Percentiles rank a stretch among this genome's conserved stretches.
Evolutionary conservation across 2,329 filamentous ascomycete species (phyloP).

Genomic region (Dactylellina cionopaga): DNA sequence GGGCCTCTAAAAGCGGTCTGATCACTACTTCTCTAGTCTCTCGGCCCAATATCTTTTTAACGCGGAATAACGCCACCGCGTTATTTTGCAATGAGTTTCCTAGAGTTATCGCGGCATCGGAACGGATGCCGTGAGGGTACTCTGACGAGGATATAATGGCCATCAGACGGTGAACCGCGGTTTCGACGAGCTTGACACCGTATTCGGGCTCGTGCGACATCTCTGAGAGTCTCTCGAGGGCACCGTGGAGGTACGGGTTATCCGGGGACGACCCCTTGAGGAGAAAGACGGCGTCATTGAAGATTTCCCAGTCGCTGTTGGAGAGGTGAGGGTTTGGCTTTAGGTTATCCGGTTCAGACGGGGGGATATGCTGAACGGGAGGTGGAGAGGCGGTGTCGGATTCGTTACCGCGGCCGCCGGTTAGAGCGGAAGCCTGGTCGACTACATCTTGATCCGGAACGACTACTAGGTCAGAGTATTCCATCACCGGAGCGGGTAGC

Average conservation of each 20-base stretch:
- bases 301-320: slow-evolving; percentile 62
- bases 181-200: slow-evolving; percentile 71
- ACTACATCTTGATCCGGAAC: slow-evolving; percentile 63
- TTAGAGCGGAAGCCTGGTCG: slow-evolving; percentile 47
- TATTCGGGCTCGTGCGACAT: slow-evolving; percentile 76
- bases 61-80: slow-evolving; percentile 66
- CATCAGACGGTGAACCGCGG: slow-evolving; percentile 68
- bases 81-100: slow-evolving; percentile 73
- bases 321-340: slow-evolving; percentile 58
- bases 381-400: slow-evolving; percentile 48
- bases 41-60: slow-evolving; percentile 55
- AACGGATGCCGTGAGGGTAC: slow-evolving; percentile 56
- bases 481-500: slow-evolving; percentile 49
- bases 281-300: slow-evolving; percentile 65
- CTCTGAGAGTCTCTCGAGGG: slow-evolving; percentile 70
- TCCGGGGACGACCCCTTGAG: slow-evolving; percentile 62
- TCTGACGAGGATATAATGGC: slow-evolving; percentile 62
- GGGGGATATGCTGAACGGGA: slow-evolving; percentile 32
- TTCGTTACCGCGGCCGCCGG: slow-evolving; percentile 34
- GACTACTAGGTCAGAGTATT: slow-evolving; percentile 66
- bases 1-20: slow-evolving; percentile 47
- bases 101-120: slow-evolving; percentile 69
- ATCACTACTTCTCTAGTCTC: slow-evolving; percentile 61
- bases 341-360: slow-evolving; percentile 63
- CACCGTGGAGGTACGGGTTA: slow-evolving; percentile 53